Percentiles rank a stretch among this genome's conserved stretches.
phyloP scores from a whole-genome alignment of 2,329 filamentous ascomycete genomes.

The Botrytis elliptica region DNA sequence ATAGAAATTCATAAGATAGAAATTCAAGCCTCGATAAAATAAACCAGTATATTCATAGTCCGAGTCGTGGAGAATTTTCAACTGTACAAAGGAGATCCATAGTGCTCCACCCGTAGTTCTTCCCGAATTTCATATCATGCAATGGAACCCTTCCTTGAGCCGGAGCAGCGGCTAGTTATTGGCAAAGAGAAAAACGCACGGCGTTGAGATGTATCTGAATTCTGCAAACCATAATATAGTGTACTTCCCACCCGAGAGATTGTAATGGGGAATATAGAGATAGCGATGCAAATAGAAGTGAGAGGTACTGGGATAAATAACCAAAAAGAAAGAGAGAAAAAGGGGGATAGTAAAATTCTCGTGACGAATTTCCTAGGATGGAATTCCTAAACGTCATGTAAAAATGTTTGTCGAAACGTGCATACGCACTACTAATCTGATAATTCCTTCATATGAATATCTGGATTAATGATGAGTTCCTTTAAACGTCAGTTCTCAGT shows the following conservation, averaged over 20 bases:
- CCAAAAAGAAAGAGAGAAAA: neutral
- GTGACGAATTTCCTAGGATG: neutral
- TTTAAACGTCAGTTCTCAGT: neutral
- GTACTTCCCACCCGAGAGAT: neutral
- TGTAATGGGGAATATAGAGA: neutral
- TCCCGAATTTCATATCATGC: neutral
- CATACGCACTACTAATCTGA: neutral
- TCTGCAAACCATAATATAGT: neutral
- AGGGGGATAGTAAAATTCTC: neutral
- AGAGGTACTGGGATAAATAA: neutral
- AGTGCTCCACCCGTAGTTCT: neutral
- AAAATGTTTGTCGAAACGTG: fast-evolving
- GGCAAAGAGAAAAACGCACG: neutral
- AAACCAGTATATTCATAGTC: fast-evolving
- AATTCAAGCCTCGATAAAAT: neutral
- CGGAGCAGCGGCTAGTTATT: neutral
- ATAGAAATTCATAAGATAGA: neutral
- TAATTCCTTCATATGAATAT: neutral
- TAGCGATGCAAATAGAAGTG: neutral
- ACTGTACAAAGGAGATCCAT: neutral
- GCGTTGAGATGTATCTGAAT: neutral
- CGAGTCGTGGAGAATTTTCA: neutral
- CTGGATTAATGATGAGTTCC: neutral
- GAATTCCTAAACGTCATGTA: neutral
- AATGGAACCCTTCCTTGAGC: neutral